Evolutionary conservation across 2,329 filamentous ascomycete species (phyloP).

Genomic region (Cryphonectria parasitica): DNA sequence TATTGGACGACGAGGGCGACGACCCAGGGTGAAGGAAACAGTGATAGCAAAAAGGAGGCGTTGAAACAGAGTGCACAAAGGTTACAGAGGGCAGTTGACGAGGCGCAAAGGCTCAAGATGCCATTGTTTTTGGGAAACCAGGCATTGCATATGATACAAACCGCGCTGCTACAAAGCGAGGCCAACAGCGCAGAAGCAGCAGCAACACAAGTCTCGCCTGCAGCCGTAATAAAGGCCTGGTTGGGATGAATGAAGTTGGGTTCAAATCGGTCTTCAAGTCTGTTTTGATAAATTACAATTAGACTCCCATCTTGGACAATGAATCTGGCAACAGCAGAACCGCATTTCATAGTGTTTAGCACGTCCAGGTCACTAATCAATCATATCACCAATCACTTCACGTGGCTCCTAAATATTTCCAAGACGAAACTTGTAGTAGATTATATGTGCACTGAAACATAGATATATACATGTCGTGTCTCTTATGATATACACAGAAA

Average conservation of each 20-base stretch:
- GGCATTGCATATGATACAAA: constrained; percentile 43
- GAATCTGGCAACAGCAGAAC: not conserved
- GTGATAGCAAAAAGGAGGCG: constrained; percentile 7
- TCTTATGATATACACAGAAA: constrained; percentile 1
- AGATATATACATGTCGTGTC: not conserved
- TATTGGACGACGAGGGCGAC: constrained; percentile 29
- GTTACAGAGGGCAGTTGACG: constrained; percentile 45
- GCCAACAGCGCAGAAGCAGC: not conserved
- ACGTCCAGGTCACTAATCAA: not conserved
- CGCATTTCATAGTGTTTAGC: too few relatives aligned
- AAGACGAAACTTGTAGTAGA: not conserved
- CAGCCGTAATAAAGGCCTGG: constrained; percentile 25
- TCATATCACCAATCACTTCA: not conserved
- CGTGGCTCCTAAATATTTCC: not conserved
- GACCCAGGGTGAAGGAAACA: constrained; percentile 4
- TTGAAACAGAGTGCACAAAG: constrained; percentile 38
- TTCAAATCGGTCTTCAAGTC: too few relatives aligned
- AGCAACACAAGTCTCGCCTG: not conserved
- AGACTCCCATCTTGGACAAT: too few relatives aligned
- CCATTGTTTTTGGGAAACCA: constrained; percentile 46
- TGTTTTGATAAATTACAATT: too few relatives aligned
- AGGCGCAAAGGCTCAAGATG: constrained; percentile 47
- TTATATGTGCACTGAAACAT: not conserved
- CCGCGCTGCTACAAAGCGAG: constrained; percentile 3
- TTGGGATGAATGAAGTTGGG: not conserved